Evolutionary conservation across 176 grass and related monocot genomes (phyloP).

Genomic region (Thinopyrum elongatum): DNA sequence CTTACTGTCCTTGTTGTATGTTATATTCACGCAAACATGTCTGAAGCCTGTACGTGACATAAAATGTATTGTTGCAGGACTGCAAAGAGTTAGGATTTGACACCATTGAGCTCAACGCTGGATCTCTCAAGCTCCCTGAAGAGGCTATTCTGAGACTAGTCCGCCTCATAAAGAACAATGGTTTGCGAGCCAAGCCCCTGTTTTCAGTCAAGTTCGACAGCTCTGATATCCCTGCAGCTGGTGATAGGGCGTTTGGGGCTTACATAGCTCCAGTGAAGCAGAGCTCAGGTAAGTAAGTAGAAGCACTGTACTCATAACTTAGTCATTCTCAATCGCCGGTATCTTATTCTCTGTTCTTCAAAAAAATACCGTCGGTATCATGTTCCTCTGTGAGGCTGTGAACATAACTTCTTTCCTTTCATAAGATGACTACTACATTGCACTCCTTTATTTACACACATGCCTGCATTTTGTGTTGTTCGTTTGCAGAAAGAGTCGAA

Average conservation of each 20-base stretch:
- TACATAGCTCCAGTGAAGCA: conserved; percentile 58
- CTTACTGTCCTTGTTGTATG: neutral
- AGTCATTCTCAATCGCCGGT: neutral
- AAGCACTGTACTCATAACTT: neutral
- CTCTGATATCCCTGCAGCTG: conserved; percentile 66
- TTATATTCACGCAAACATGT: neutral
- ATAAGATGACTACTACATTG: neutral
- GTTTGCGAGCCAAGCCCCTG: conserved; percentile 59
- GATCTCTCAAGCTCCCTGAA: conserved; percentile 83
- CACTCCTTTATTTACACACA: neutral
- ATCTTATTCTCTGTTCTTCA: too few species aligned
- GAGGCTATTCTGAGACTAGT: conserved; percentile 80
- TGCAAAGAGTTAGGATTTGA: conserved; percentile 87
- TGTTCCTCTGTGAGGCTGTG: neutral
- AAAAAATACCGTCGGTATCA: neutral
- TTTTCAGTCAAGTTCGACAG: conserved; percentile 87
- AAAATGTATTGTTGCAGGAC: conserved; percentile 45
- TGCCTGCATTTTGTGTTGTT: neutral
- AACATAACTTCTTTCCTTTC: neutral
- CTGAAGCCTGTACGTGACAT: neutral
- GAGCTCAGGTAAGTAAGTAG: conserved; percentile 49
- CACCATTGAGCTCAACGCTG: conserved; percentile 85
- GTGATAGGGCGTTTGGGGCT: conserved; percentile 79
- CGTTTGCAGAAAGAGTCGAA: conserved; percentile 62
- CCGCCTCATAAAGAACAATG: conserved; percentile 59